Conservation (phyloP, 176 grass and related monocot species). For the Olyra latifolia region DNA sequence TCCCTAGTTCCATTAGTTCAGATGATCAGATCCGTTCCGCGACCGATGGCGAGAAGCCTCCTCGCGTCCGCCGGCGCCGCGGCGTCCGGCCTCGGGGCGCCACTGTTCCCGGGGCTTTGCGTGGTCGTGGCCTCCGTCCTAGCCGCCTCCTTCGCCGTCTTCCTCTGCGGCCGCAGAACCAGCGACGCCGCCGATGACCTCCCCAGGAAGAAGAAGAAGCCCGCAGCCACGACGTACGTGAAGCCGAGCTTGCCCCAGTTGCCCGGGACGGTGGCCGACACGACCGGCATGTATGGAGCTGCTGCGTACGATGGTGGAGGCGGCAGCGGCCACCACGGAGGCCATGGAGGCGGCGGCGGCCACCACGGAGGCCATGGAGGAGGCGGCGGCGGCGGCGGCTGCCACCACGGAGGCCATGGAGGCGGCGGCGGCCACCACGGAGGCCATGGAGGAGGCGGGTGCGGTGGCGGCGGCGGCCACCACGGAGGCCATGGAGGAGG, state of each 20-base stretch:
- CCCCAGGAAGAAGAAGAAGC: constrained; percentile 25
- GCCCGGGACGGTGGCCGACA: background rate
- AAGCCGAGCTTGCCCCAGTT: no score
- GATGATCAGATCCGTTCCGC: background rate
- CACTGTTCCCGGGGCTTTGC: constrained; percentile 17
- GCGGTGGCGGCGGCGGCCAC: no score
- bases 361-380: background rate
- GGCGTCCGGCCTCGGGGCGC: background rate
- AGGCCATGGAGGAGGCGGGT: no score
- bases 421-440: background rate
- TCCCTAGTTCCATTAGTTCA: no score
- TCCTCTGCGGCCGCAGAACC: constrained; percentile 43
- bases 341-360: background rate
- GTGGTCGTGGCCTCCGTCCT: constrained; percentile 23
- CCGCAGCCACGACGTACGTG: background rate
- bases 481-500: no score
- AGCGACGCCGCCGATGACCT: background rate
- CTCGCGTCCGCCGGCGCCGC: background rate
- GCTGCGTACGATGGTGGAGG: background rate
- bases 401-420: no score
- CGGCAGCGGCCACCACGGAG: background rate
- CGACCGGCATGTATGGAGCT: background rate
- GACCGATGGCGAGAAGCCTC: constrained; percentile 27
- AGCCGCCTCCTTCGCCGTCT: constrained; percentile 28
- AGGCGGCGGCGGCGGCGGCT: background rate